Evolutionary conservation across 345 rosid genomes (phyloP).

Genomic region (Euclidium syriacum): DNA sequence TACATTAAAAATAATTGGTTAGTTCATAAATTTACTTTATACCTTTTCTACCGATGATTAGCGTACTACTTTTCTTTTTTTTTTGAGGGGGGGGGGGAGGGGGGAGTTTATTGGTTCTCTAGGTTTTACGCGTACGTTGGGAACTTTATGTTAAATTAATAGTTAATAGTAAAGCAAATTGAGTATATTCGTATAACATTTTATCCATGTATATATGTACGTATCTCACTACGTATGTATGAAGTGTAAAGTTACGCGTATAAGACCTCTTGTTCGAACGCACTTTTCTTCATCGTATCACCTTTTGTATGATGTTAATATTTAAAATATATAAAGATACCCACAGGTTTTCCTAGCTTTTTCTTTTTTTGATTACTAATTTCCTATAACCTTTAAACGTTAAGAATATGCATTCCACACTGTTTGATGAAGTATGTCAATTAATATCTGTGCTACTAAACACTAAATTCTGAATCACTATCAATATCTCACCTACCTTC

Average conservation of each 20-base stretch:
- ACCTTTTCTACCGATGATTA: not conserved
- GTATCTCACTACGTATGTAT: slow-evolving; percentile 1
- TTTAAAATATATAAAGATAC: not conserved
- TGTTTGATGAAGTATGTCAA: not conserved
- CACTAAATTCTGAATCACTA: not conserved
- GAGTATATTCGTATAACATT: not conserved
- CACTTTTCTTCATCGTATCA: slow-evolving; percentile 15
- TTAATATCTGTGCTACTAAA: not conserved
- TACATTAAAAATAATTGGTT: too few species aligned
- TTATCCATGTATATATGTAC: not conserved
- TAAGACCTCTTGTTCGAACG: slow-evolving; percentile 23
- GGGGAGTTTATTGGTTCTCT: not conserved
- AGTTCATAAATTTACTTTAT: too few species aligned
- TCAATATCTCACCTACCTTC: not conserved
- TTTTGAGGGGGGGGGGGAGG: too few species aligned
- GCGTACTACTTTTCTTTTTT: not conserved
- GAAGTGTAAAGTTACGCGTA: slow-evolving; percentile 29
- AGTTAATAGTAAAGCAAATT: not conserved
- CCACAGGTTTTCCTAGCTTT: not conserved
- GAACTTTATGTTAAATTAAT: not conserved
- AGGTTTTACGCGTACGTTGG: slow-evolving; percentile 1
- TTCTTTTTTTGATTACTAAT: too few species aligned
- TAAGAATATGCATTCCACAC: not conserved
- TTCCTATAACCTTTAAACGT: not conserved
- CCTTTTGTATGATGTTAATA: not conserved